Evolutionary conservation across 805 yeast species (phyloP).

Genomic region (Candida mattraensis): DNA sequence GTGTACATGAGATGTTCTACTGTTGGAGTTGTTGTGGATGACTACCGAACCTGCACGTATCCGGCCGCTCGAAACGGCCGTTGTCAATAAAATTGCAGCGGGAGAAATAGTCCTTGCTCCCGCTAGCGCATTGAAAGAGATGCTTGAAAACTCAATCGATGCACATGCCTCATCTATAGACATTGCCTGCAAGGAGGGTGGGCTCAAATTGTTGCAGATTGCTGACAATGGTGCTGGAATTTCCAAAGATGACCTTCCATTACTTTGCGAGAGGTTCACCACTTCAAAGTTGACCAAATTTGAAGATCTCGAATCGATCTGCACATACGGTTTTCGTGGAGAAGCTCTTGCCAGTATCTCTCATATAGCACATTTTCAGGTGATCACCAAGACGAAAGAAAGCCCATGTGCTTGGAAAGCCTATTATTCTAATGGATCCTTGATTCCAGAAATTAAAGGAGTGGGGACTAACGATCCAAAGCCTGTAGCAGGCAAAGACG

Average conservation of each 20-base stretch:
- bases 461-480: constrained; percentile 45
- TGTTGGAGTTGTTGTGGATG: too few relatives aligned
- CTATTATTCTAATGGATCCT: constrained; percentile 64
- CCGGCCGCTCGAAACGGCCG: constrained; percentile 56
- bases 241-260: constrained; percentile 61
- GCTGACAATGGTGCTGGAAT: constrained; percentile 91
- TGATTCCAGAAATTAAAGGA: constrained; percentile 44
- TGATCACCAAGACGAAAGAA: constrained; percentile 65
- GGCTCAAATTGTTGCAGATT: constrained; percentile 79
- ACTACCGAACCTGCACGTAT: constrained; percentile 20
- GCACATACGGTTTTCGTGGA: constrained; percentile 93
- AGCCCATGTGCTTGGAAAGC: constrained; percentile 72
- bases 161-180: constrained; percentile 77
- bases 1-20: too few relatives aligned
- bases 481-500: constrained; percentile 83
- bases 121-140: constrained; percentile 88
- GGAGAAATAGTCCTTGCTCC: constrained; percentile 96
- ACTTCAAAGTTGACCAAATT: constrained; percentile 78
- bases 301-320: constrained; percentile 69
- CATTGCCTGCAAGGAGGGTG: constrained; percentile 86
- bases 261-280: constrained; percentile 89
- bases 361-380: constrained; percentile 80
- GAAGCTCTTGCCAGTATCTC: constrained; percentile 96
- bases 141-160: constrained; percentile 90
- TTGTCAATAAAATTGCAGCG: constrained; percentile 91